Evolutionary conservation across 495 filamentous ascomycete species (phyloP), one percentile per base, ranked within the genome.

Genomic region (Jackrogersella minutella): DNA sequence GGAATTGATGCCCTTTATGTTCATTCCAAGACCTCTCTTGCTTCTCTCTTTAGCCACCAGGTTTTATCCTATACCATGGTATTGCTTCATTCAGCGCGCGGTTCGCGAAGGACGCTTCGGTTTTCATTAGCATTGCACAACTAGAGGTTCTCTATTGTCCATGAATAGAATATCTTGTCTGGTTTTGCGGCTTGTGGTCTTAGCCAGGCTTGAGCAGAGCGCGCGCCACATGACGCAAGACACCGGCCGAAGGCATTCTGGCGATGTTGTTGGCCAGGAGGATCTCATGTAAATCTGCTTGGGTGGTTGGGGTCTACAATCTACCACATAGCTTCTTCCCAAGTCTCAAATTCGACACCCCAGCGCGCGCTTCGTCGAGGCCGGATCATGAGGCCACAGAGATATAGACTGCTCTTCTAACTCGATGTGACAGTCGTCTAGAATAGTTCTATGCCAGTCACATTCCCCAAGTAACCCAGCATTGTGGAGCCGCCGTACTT

Each of bases 51-150:
- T 11, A 34, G 26, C 41, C 33, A 58, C 33, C 9, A 54, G 19
- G 17, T 40, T 9, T 49, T 39, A 5, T 8, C 62, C 14, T 41
- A 44, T 37, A 34, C 13, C 50, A 58, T 55, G 13, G 14, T 40
- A 24, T 37, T 64, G 68, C 63, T 71, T 71, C 68, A 68, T 47
- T 59, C 68, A 67, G 68, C 68, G 68, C 68, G 68, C 68, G 68
- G 68, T 28, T 71, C 68, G 68, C 50, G 36, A 34, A 33, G 30
- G 8, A 49, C 59, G 58, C 54, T 60, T 68, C 54, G 31, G 39
- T 57, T 62, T 52, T 64, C 64, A 28, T 61, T 26, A 59, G 17
- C 26, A 47, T 53, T 57, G 43, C 44, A 62, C 60, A 64, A 57
- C 36, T 47, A 64, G 57, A 63, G 54, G 58, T 16, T 56, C 11